These are phyloP conservation scores for Phytophthora cactorum DNA, from an alignment of 352 stramenopile genomes.

Conservation along the genomic window DNA sequence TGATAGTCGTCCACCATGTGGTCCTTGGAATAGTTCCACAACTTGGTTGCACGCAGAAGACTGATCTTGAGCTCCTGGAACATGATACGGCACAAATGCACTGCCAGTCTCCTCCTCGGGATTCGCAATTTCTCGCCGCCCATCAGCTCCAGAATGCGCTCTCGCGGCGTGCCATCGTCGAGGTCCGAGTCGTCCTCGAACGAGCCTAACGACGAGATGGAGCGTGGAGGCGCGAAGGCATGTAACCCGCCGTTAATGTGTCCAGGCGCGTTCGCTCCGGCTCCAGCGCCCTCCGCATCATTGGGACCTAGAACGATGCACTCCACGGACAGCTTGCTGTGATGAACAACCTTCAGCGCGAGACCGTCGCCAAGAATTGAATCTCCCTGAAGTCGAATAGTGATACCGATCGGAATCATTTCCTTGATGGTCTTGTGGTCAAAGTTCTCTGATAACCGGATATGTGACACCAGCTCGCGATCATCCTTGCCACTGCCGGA, in stretches of 20 bases:
- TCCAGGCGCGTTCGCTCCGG: not conserved
- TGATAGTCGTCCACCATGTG: slow-evolving; percentile 88
- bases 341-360: slow-evolving; percentile 78
- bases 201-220: slow-evolving; percentile 44
- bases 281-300: slow-evolving; percentile 30
- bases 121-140: slow-evolving; percentile 86
- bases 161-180: slow-evolving; percentile 37
- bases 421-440: slow-evolving; percentile 92
- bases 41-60: slow-evolving; percentile 78
- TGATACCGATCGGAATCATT: slow-evolving; percentile 89
- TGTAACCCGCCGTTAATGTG: slow-evolving; percentile 21
- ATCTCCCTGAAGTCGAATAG: slow-evolving; percentile 77
- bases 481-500: slow-evolving; percentile 37
- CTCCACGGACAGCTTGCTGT: slow-evolving; percentile 87
- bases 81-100: slow-evolving; percentile 73
- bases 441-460: slow-evolving; percentile 88
- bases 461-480: slow-evolving; percentile 71
- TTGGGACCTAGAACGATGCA: slow-evolving; percentile 75
- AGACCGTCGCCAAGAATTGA: slow-evolving; percentile 79
- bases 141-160: slow-evolving; percentile 81
- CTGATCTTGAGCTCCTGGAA: slow-evolving; percentile 79
- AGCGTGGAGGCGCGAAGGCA: slow-evolving; percentile 39
- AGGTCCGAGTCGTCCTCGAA: slow-evolving; percentile 46
- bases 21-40: slow-evolving; percentile 82
- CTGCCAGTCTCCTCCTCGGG: slow-evolving; percentile 70